These are phyloP conservation scores for Cercospora nicotianae DNA, from an alignment of 2,329 filamentous ascomycete genomes.

Conservation along the genomic window DNA sequence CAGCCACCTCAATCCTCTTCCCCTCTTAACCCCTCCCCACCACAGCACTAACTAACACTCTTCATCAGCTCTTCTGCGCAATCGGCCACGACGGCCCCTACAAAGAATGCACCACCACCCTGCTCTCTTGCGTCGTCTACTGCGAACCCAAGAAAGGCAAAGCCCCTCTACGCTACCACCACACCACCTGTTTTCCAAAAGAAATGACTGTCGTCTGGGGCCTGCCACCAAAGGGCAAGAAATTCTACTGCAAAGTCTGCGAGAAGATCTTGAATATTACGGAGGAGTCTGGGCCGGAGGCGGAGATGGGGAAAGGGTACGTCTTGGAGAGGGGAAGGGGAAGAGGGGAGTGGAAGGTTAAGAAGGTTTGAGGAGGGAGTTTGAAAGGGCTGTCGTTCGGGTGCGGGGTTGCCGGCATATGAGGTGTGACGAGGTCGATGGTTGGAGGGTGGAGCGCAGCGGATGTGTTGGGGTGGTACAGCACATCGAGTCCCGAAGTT, in stretches of 20 bases:
- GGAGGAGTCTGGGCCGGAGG: background rate
- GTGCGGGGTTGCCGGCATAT: no score
- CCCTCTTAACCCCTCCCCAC: background rate
- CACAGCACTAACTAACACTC: background rate
- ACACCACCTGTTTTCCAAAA: conserved; percentile 8
- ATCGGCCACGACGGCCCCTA: conserved; percentile 11
- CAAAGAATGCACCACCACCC: conserved; percentile 1
- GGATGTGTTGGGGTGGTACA: background rate
- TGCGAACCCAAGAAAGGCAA: conserved; percentile 4
- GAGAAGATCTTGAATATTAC: background rate
- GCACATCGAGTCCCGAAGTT: background rate
- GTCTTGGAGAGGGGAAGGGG: background rate
- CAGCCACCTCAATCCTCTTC: background rate
- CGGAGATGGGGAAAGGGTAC: conserved; percentile 9
- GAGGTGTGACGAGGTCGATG: no score
- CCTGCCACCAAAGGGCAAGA: background rate
- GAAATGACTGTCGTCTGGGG: conserved; percentile 10
- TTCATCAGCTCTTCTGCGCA: conserved; percentile 8
- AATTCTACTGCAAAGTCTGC: conserved; percentile 10
- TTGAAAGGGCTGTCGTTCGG: background rate
- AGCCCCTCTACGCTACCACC: background rate
- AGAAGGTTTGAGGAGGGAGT: background rate
- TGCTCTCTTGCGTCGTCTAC: conserved; percentile 4
- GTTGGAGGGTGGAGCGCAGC: background rate
- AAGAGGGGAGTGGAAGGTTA: background rate